A percentile compares a stretch with the other conserved stretches of the same genome.
Evolutionary conservation across 177 flowering plant genomes (phyloP).

Genomic region (Telopea speciosissima): DNA sequence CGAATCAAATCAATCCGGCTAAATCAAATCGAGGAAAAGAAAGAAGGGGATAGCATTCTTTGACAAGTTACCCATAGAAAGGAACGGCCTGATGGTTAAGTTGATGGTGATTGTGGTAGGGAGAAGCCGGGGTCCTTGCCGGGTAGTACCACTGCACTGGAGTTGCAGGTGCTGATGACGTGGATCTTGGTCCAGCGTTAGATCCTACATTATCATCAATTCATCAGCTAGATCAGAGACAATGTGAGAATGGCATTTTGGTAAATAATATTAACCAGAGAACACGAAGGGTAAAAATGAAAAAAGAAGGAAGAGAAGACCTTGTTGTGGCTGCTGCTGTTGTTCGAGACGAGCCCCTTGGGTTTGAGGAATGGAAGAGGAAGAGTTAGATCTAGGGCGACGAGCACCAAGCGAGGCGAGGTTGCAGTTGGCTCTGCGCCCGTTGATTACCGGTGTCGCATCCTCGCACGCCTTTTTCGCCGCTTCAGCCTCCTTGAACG

Average conservation of each 20-base stretch:
- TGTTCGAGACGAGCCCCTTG: constrained; percentile 8
- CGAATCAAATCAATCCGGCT: too few species aligned
- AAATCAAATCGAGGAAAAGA: too few species aligned
- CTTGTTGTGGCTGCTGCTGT: neutral
- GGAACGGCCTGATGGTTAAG: constrained; percentile 65
- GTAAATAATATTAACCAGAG: neutral
- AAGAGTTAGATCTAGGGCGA: constrained; percentile 32
- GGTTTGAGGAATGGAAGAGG: constrained; percentile 12
- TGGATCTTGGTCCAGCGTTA: constrained; percentile 45
- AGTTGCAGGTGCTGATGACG: constrained; percentile 29
- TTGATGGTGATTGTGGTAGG: constrained; percentile 49
- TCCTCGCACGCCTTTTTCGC: constrained; percentile 94
- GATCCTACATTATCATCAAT: constrained; percentile 29
- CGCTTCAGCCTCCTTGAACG: constrained; percentile 84
- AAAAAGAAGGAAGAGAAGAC: neutral
- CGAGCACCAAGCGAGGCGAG: constrained; percentile 91
- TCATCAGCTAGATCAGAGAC: too few species aligned
- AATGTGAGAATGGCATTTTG: neutral
- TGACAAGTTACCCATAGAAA: constrained; percentile 22
- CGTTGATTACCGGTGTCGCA: constrained; percentile 72
- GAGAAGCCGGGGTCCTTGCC: constrained; percentile 37
- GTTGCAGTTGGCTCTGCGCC: constrained; percentile 93
- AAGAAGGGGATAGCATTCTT: too few species aligned
- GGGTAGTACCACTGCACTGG: constrained; percentile 84
- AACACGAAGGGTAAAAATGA: neutral